A percentile compares a stretch with the other conserved stretches of the same genome.
Conservation (phyloP, 1,139 yeast species). For the Arxiozyma telluris region DNA sequence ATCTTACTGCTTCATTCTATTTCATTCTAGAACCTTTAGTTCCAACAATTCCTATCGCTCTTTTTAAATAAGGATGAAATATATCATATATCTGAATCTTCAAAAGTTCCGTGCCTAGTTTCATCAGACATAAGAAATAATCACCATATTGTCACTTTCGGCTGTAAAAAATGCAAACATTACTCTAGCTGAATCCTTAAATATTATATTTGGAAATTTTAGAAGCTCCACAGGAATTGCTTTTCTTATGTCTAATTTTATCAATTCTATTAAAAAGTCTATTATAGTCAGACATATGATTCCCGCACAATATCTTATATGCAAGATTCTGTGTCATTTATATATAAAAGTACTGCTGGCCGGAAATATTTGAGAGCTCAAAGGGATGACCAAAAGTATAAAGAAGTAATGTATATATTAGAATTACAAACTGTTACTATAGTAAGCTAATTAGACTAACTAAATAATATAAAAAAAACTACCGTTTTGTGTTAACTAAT, state of each 20-base stretch:
- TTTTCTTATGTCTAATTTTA: slow-evolving; percentile 34
- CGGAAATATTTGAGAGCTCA: slow-evolving; percentile 29
- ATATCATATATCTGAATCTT: no score
- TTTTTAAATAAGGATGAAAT: no score
- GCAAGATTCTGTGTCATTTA: slow-evolving; percentile 38
- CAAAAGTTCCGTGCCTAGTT: no score
- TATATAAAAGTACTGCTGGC: slow-evolving; percentile 36
- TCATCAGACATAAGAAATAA: neutral
- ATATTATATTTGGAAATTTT: slow-evolving; percentile 36
- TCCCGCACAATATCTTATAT: slow-evolving; percentile 37
- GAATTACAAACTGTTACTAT: slow-evolving; percentile 31
- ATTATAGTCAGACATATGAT: slow-evolving; percentile 35
- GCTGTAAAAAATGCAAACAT: slow-evolving; percentile 35
- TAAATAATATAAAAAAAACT: neutral
- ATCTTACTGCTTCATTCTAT: no score
- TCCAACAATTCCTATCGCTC: no score
- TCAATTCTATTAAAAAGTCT: slow-evolving; percentile 32
- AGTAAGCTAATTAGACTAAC: neutral
- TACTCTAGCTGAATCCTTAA: slow-evolving; percentile 35
- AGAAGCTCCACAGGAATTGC: slow-evolving; percentile 39
- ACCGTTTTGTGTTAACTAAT: neutral
- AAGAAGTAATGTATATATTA: slow-evolving; percentile 37
- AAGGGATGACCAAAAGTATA: slow-evolving; percentile 30
- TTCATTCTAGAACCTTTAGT: no score
- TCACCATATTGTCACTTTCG: slow-evolving; percentile 27